Evolutionary conservation across 2,329 filamentous ascomycete species (phyloP), one percentile per base, ranked within the genome.

Genomic region (Ilyonectria destructans): DNA sequence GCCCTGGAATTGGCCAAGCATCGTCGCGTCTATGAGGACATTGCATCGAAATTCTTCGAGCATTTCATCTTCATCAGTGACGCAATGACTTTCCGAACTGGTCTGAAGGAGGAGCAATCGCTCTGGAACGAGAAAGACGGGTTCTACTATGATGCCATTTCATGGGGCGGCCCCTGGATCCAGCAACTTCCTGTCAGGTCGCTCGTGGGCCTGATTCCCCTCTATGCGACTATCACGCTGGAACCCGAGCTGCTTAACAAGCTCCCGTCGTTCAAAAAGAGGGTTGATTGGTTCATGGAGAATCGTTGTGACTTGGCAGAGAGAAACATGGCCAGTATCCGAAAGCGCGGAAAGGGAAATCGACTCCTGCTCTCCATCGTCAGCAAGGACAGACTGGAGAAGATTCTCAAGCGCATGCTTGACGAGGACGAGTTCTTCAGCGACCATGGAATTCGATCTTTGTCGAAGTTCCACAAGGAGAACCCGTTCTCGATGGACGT

Each of bases 131-230:
- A 98, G 31, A 89, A 97, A 70, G 96, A 98, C 81, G 95, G 94
- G 64, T 98, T 98, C 86, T 98, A 98, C 87, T 98, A 98, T 79
- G 96, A 98, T 83, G 96, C 96, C 29, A 98, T 98, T 71, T 97
- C 95, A 1, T 98, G 94, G 90, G 96, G 96, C 57, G 95, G 95
- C 9, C 95, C 95, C 8, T 97, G 92, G 91, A 93, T 93, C 60
- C 94, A 98, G 77, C 95, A 98, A 81, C 89, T 98, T 77, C 95
- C 94, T 1, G 94, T 98, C 59, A 89, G 95, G 66, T 98, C 96
- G 17, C 89, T 98, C 8, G 96, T 98, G 59, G 96, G 96, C 12
- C 85, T 98, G 65, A 98, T 98, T 71, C 96, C 96, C 2, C 89
- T 98, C 12, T 98, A 97, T 78, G 95, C 95, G 7, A 97, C 95